A percentile compares a stretch with the other conserved stretches of the same genome.
These are phyloP conservation scores for Umbilicaria muhlenbergii DNA, from an alignment of 495 filamentous ascomycete species.

Conservation along the genomic window DNA sequence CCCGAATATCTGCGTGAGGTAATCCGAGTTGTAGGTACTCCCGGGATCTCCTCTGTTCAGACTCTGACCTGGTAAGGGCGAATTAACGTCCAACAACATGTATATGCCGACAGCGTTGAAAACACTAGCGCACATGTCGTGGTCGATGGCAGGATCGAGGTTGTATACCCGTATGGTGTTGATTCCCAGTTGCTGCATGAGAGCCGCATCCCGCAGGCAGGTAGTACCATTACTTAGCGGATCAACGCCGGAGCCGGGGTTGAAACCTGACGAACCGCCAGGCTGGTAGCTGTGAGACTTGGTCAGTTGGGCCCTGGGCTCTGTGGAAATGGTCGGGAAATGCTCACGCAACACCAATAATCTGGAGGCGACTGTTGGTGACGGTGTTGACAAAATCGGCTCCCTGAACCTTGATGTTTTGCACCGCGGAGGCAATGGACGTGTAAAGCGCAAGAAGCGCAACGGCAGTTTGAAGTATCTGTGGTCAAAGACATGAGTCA, in stretches of 20 bases:
- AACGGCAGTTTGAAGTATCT: neutral
- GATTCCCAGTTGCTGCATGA: constrained; percentile 75
- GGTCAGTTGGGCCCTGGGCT: constrained; percentile 10
- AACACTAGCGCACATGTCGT: constrained; percentile 78
- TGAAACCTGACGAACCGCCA: constrained; percentile 70
- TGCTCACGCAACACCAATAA: constrained; percentile 67
- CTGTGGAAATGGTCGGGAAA: constrained; percentile 1
- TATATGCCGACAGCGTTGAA: constrained; percentile 79
- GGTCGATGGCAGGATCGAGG: constrained; percentile 66
- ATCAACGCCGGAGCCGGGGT: constrained; percentile 41
- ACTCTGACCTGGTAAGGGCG: constrained; percentile 61
- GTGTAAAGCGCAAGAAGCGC: constrained; percentile 17
- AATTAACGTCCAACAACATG: constrained; percentile 73
- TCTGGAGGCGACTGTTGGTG: constrained; percentile 67
- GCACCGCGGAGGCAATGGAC: constrained; percentile 48
- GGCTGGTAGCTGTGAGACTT: constrained; percentile 56
- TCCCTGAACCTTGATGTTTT: constrained; percentile 54
- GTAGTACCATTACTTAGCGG: constrained; percentile 57
- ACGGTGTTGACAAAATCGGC: constrained; percentile 71
- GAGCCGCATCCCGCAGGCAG: constrained; percentile 80
- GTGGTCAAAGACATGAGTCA: neutral
- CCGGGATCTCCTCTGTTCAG: constrained; percentile 53
- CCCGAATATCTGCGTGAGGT: constrained; percentile 73
- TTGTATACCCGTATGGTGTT: constrained; percentile 95
- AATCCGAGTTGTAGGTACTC: constrained; percentile 54